These are phyloP conservation scores for Sporothrix phasma DNA, from an alignment of 2,329 filamentous ascomycete species.

Conservation along the genomic window DNA sequence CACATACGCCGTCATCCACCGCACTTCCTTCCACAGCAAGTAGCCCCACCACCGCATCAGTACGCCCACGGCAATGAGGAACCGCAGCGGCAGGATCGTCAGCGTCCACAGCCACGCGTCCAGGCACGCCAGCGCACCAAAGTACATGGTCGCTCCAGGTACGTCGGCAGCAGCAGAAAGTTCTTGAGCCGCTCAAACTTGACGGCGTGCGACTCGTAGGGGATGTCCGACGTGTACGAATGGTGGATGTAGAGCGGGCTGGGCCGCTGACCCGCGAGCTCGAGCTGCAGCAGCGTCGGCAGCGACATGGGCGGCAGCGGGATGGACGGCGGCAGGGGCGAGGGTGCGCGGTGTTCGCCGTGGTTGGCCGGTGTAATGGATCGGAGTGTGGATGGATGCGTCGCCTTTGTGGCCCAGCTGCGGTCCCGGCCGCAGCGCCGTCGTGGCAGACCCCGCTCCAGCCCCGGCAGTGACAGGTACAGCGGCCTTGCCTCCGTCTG, in stretches of 20 bases:
- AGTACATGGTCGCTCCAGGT: conserved; percentile 78
- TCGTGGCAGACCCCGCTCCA: background rate
- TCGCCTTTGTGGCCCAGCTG: background rate
- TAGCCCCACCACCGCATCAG: conserved; percentile 69
- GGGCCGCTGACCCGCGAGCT: conserved; percentile 51
- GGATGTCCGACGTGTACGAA: conserved; percentile 46
- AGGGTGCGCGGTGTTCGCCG: conserved; percentile 26
- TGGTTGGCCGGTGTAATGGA: background rate
- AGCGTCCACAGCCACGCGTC: conserved; percentile 97
- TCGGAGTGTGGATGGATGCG: background rate
- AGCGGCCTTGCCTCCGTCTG: conserved; percentile 22
- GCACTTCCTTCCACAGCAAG: conserved; percentile 59
- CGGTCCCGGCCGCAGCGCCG: too few species aligned
- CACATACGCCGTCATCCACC: conserved; percentile 65
- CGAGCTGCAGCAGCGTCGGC: conserved; percentile 54
- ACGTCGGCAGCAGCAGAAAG: conserved; percentile 70
- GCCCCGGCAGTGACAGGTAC: background rate
- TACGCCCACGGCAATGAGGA: conserved; percentile 68
- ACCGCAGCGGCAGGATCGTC: conserved; percentile 85
- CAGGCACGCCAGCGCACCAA: conserved; percentile 82
- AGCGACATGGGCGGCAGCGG: conserved; percentile 58
- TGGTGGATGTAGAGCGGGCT: conserved; percentile 58
- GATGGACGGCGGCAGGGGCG: conserved; percentile 44
- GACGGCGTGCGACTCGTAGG: conserved; percentile 84
- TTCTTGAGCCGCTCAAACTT: conserved; percentile 90